Percentiles rank a stretch among this genome's conserved stretches.
phyloP scores from a whole-genome alignment of 2,329 filamentous ascomycete genomes.

The Hypomyces rosellus region DNA sequence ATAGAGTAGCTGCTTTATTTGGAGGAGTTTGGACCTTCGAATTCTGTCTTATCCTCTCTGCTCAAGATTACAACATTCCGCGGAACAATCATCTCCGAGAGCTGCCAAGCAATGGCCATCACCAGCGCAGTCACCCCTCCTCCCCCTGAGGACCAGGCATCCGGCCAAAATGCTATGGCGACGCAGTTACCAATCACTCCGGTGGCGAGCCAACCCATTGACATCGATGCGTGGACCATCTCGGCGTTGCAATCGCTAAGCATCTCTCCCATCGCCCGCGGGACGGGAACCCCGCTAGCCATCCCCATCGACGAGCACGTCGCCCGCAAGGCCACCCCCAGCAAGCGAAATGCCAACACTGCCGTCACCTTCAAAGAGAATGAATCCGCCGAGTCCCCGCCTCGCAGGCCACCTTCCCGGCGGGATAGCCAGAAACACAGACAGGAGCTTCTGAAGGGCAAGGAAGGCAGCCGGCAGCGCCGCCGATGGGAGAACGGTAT shows the following conservation, averaged over 20 bases:
- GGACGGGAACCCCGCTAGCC: constrained; percentile 57
- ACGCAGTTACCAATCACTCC: constrained; percentile 14
- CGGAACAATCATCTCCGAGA: background rate
- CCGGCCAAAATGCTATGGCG: constrained; percentile 13
- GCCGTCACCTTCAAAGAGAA: constrained; percentile 17
- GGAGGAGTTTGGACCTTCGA: background rate
- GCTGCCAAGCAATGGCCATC: constrained; percentile 41
- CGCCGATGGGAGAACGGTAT: constrained; percentile 94
- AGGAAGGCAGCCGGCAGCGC: constrained; percentile 79
- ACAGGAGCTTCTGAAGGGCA: constrained; percentile 77
- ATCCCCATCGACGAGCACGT: constrained; percentile 65
- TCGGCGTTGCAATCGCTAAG: constrained; percentile 50
- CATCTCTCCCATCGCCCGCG: constrained; percentile 50
- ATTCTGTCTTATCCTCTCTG: background rate
- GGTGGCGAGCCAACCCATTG: constrained; percentile 30
- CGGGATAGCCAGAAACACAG: constrained; percentile 55
- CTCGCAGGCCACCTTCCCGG: constrained; percentile 40
- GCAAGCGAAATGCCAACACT: constrained; percentile 11
- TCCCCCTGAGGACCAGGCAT: constrained; percentile 32
- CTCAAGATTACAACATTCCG: background rate
- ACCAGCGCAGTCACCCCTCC: constrained; percentile 45
- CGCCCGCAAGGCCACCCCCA: constrained; percentile 7
- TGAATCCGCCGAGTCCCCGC: constrained; percentile 24
- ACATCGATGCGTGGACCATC: constrained; percentile 63
- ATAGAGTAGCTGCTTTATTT: no score